Conservation (phyloP, 768 basidiomycete genomes). For the Lentinus brumalis region DNA sequence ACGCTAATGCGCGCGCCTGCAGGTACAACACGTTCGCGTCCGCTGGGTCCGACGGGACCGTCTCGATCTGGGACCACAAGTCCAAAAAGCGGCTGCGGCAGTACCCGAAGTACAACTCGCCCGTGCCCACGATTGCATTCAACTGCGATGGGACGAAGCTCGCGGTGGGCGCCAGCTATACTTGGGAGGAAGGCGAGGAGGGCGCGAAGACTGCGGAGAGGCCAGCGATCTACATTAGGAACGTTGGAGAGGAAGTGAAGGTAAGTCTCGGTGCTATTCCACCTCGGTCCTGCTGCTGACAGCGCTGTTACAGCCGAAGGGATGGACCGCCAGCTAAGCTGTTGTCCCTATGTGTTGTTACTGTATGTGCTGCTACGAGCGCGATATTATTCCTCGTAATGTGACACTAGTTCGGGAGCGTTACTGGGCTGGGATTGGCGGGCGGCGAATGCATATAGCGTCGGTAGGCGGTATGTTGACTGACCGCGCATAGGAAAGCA, state of each 20-base stretch:
- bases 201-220: constrained; percentile 65
- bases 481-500: too few species aligned
- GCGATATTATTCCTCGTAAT: too few species aligned
- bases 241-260: constrained; percentile 78
- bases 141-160: constrained; percentile 81
- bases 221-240: constrained; percentile 62
- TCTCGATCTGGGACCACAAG: constrained; percentile 97
- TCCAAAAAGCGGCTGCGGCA: constrained; percentile 95
- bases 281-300: neutral
- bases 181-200: constrained; percentile 85
- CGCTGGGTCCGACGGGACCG: constrained; percentile 90
- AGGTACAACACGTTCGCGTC: constrained; percentile 95
- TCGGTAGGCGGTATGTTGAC: too few species aligned
- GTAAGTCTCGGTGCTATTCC: constrained; percentile 34
- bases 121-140: constrained; percentile 81
- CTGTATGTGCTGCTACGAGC: too few species aligned
- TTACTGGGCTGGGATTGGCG: too few species aligned
- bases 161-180: constrained; percentile 85
- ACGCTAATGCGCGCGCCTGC: constrained; percentile 2
- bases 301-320: constrained; percentile 24
- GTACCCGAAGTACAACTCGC: constrained; percentile 74
- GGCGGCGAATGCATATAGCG: too few species aligned
- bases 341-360: neutral
- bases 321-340: constrained; percentile 29
- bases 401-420: too few species aligned